A percentile compares a stretch with the other conserved stretches of the same genome.
Evolutionary conservation across 768 basidiomycete genomes (phyloP).

Genomic region (Lactifluus volemus): DNA sequence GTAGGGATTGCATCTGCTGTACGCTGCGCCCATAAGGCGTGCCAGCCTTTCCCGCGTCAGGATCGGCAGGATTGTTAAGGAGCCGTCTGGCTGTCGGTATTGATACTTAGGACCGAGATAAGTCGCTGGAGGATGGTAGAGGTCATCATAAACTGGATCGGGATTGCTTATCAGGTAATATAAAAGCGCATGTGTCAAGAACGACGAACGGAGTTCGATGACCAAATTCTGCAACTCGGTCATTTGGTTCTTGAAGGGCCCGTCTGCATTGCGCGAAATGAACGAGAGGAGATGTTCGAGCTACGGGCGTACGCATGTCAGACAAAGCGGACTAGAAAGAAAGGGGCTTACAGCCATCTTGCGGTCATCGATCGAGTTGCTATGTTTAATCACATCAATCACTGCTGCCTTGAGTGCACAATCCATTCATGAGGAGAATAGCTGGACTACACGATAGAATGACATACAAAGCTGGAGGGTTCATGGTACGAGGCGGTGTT

Average conservation of each 20-base stretch:
- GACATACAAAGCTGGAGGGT: background rate
- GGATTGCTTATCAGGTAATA: background rate
- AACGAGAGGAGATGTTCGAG: conserved; percentile 63
- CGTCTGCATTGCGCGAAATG: conserved; percentile 39
- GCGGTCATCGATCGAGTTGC: conserved; percentile 63
- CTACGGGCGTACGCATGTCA: conserved; percentile 28
- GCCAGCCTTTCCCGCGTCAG: conserved; percentile 69
- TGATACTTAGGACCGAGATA: conserved; percentile 52
- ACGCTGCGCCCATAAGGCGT: conserved; percentile 80
- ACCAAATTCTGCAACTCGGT: conserved; percentile 32
- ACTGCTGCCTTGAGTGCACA: conserved; percentile 38
- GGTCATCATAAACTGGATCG: conserved; percentile 65
- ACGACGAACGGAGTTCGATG: conserved; percentile 42
- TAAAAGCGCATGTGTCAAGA: background rate
- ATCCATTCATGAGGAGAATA: background rate
- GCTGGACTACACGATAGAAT: too few relatives aligned
- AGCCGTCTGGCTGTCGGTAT: conserved; percentile 71
- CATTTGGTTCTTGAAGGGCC: conserved; percentile 33
- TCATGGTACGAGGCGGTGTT: background rate
- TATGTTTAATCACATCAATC: conserved; percentile 50
- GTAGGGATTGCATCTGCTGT: conserved; percentile 56
- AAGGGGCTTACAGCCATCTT: conserved; percentile 55
- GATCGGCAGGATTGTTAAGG: conserved; percentile 62
- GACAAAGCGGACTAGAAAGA: background rate
- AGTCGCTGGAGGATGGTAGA: conserved; percentile 70